phyloP scores from a whole-genome alignment of 257 asterid species.

The Lycium barbarum region DNA sequence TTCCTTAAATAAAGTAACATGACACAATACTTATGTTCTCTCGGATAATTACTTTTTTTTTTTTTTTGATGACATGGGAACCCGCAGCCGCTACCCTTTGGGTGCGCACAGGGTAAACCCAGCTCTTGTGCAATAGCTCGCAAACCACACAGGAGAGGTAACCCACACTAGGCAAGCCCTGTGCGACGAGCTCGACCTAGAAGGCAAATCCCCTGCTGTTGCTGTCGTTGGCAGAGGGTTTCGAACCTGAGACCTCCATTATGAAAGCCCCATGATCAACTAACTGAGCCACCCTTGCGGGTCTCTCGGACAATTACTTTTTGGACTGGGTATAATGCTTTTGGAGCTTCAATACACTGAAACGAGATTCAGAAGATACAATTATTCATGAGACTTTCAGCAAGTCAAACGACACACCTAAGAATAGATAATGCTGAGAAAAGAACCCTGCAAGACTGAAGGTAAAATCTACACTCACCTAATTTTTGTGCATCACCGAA shows the following conservation, averaged over 20 bases:
- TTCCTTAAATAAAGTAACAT: neutral
- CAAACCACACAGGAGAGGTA: too few species aligned
- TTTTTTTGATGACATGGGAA: too few species aligned
- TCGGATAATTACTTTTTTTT: neutral
- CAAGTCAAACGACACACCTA: neutral
- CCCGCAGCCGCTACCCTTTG: too few species aligned
- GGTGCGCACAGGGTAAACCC: too few species aligned
- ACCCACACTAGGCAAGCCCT: too few species aligned
- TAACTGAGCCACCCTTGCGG: too few species aligned
- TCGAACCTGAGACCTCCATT: too few species aligned
- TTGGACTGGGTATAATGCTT: neutral
- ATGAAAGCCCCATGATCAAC: too few species aligned
- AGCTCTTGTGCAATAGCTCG: too few species aligned
- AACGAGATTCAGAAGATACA: neutral
- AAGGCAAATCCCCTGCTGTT: too few species aligned
- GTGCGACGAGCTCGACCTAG: too few species aligned
- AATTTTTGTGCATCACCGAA: conserved; percentile 97
- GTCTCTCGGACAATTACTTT: neutral
- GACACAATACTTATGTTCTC: neutral
- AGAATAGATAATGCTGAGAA: conserved; percentile 14
- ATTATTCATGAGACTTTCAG: neutral
- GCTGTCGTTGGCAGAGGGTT: too few species aligned
- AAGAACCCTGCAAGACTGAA: conserved; percentile 19
- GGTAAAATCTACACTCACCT: conserved; percentile 52
- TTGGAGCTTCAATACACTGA: neutral